phyloP scores from a whole-genome alignment of 2,329 filamentous ascomycete species.

The Trichoderma sp. region DNA sequence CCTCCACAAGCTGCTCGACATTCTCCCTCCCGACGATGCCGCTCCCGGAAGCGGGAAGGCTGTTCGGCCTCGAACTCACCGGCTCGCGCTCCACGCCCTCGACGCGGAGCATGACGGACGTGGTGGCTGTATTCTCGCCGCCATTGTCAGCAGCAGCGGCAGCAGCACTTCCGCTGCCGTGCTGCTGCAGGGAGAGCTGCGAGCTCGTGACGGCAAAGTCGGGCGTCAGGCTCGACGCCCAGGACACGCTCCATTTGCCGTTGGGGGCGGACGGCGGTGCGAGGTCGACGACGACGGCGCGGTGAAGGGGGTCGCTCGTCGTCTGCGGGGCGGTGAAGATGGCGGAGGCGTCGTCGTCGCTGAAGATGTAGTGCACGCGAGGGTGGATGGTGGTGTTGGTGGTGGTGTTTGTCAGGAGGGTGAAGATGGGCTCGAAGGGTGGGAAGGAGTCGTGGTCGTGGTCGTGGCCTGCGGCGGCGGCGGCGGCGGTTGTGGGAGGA shows the following conservation, averaged over 20 bases:
- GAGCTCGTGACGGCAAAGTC: slow-evolving; percentile 67
- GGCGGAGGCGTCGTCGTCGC: slow-evolving; percentile 78
- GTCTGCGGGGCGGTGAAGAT: slow-evolving; percentile 61
- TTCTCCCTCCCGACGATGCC: slow-evolving; percentile 48
- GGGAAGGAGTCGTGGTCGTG: slow-evolving; percentile 34
- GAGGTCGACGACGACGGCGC: slow-evolving; percentile 61
- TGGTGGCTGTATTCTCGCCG: background rate
- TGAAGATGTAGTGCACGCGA: slow-evolving; percentile 87
- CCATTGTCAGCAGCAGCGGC: slow-evolving; percentile 31
- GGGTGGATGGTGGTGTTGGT: slow-evolving; percentile 79
- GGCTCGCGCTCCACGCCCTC: slow-evolving; percentile 46
- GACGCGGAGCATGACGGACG: slow-evolving; percentile 40
- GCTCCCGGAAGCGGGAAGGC: slow-evolving; percentile 38
- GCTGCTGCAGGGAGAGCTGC: slow-evolving; percentile 48
- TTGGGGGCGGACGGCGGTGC: slow-evolving; percentile 35
- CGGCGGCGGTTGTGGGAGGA: slow-evolving; percentile 5
- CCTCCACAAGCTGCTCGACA: slow-evolving; percentile 54
- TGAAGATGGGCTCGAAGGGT: slow-evolving; percentile 79
- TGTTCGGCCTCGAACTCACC: slow-evolving; percentile 36
- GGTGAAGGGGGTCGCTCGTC: slow-evolving; percentile 39
- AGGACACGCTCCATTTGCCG: slow-evolving; percentile 58
- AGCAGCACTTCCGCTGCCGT: slow-evolving; percentile 37
- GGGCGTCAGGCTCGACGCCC: slow-evolving; percentile 71
- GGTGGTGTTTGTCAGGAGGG: slow-evolving; percentile 75
- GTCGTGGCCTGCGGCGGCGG: slow-evolving; percentile 28